These are phyloP conservation scores for Peronospora destructor DNA, from an alignment of 352 stramenopile species.

Conservation along the genomic window DNA sequence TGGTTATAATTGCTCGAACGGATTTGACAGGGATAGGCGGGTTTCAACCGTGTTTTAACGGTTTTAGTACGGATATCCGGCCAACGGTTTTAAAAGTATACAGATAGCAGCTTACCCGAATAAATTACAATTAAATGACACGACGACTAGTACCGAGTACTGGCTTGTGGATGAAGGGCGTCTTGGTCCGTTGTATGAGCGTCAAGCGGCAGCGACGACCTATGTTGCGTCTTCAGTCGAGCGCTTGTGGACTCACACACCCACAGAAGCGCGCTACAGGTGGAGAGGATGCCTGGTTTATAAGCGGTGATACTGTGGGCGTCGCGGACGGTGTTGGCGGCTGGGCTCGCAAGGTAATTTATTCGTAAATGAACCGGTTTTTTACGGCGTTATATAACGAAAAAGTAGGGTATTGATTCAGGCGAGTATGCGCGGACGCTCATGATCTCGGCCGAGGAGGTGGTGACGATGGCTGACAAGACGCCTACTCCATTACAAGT, in stretches of 20 bases:
- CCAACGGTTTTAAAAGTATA: too few relatives aligned
- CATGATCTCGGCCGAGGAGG: slow-evolving; percentile 46
- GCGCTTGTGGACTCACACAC: slow-evolving; percentile 71
- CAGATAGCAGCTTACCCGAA: too few relatives aligned
- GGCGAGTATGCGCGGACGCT: slow-evolving; percentile 83
- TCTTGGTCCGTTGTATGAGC: slow-evolving; percentile 7
- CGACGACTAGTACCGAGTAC: neutral
- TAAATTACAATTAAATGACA: too few relatives aligned
- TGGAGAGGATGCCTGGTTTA: slow-evolving; percentile 84
- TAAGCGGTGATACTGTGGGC: slow-evolving; percentile 64
- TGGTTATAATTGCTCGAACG: slow-evolving; percentile 4
- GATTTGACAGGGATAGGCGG: slow-evolving; percentile 2
- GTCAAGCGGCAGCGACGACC: slow-evolving; percentile 20
- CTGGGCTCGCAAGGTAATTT: slow-evolving; percentile 73
- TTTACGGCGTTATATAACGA: neutral
- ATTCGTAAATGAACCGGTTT: neutral
- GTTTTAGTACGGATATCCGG: too few relatives aligned
- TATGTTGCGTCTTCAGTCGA: slow-evolving; percentile 46
- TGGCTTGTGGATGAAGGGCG: neutral
- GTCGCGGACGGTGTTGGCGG: slow-evolving; percentile 84
- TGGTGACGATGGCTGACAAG: slow-evolving; percentile 15
- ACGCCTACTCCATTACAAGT: slow-evolving; percentile 56
- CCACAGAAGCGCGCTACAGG: slow-evolving; percentile 77
- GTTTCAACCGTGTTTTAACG: too few relatives aligned
- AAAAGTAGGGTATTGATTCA: slow-evolving; percentile 67